Percentiles rank a stretch among this genome's conserved stretches.
phyloP scores from a whole-genome alignment of 2,329 filamentous ascomycete species.

The Xylaria sp. region DNA sequence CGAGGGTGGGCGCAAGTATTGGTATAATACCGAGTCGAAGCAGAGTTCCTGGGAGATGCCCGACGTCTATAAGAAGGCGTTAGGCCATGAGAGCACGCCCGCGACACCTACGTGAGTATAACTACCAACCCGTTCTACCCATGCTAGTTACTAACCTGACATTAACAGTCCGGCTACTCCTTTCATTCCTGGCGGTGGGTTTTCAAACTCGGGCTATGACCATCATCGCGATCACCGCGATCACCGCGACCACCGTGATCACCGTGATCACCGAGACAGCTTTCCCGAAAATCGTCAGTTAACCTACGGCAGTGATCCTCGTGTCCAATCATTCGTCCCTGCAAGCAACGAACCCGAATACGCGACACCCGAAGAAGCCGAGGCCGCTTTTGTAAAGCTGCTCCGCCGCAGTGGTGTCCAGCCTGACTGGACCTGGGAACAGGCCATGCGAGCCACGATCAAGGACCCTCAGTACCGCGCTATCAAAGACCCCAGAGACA shows the following conservation, averaged over 20 bases:
- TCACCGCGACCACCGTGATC: conserved; percentile 40
- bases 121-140: background rate
- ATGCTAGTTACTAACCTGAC: conserved; percentile 18
- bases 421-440: conserved; percentile 90
- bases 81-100: conserved; percentile 59
- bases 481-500: conserved; percentile 88
- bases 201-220: conserved; percentile 42
- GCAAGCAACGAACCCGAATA: conserved; percentile 77
- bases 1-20: conserved; percentile 87
- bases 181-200: conserved; percentile 46
- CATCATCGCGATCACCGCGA: conserved; percentile 41
- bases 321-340: conserved; percentile 62
- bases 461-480: conserved; percentile 92
- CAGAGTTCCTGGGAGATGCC: conserved; percentile 96
- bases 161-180: conserved; percentile 41
- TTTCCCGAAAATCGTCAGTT: conserved; percentile 61
- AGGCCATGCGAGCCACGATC: conserved; percentile 81
- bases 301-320: conserved; percentile 58
- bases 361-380: conserved; percentile 80
- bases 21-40: conserved; percentile 91
- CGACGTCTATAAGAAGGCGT: conserved; percentile 74
- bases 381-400: conserved; percentile 89
- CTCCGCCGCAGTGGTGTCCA: conserved; percentile 84
- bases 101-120: conserved; percentile 47
- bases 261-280: conserved; percentile 42